Base-by-base conservation (phyloP, 768 basidiomycete genomes). In the Astraeus odoratus region DNA sequence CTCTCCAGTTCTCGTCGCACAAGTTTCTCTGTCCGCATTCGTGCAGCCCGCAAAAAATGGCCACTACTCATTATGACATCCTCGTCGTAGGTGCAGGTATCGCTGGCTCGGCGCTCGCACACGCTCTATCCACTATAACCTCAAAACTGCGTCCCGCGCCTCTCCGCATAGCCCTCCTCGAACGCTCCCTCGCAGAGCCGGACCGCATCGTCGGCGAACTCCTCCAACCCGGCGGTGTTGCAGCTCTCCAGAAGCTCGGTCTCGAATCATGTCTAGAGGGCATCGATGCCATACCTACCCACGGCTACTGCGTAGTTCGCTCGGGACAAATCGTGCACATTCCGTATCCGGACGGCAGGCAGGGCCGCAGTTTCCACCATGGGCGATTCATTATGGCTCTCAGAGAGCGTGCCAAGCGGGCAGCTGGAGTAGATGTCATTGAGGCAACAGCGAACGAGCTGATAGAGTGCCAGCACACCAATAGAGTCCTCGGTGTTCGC, bases 201-300 rank as follows among this genome's bases (percentile, higher is more conserved):
- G 92, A 98, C 72, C 78, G 96, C 15, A 98, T 99, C 53, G 96
- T 98, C 26, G 96, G 96, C 20, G 96, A 99, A 63, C 80, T 98
- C 1, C 70, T 99, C 19, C 96, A 99, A 58, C 96, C 96, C 2
- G 93, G 85, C 1, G 96, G 96, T 1, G 81, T 92, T 19, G 69
- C 71, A 10, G 81, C 91, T 1, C 68, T 99, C 36, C 67, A 77
- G 46, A 66, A 76, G 29, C 77, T 99, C n/a, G 94, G 91, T 0
- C 62, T 99, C 53, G 78, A 77, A 39, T 67, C 67, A 6, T 82
- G 81, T 43, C 64, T 96, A 36, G 86, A 97, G 20, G 82, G 76
- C n/a, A 94, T 98, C 46, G 94, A 90, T 62, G 83, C 93, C 0
- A 73, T 92, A 24, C 78, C 79, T 0, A 84, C 80, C 12, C 69